phyloP scores from a whole-genome alignment of 768 basidiomycete species.

The Dictyophora rubrovolvata region DNA sequence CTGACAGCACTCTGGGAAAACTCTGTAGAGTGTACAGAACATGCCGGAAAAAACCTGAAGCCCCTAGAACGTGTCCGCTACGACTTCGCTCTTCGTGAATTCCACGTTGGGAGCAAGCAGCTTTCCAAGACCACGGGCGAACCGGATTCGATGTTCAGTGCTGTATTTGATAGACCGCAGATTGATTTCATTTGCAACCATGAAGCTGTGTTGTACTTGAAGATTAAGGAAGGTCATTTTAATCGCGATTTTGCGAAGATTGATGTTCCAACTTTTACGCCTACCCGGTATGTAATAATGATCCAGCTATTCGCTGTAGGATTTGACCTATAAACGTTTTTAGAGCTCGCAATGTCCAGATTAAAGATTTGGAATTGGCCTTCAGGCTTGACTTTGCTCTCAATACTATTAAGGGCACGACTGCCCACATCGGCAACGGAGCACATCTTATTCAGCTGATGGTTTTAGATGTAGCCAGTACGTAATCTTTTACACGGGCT shows the following conservation, averaged over 20 bases:
- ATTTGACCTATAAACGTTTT: not conserved
- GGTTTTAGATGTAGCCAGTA: not conserved
- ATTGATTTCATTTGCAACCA: conserved; percentile 26
- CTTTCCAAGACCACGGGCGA: conserved; percentile 1
- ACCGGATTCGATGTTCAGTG: conserved; percentile 12
- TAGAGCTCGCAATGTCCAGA: not conserved
- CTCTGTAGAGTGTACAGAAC: conserved; percentile 11
- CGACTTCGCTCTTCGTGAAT: conserved; percentile 8
- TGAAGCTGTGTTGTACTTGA: conserved; percentile 20
- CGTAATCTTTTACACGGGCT: not conserved
- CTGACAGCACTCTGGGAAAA: conserved; percentile 12
- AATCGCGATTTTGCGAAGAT: conserved; percentile 15
- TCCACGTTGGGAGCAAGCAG: conserved; percentile 10
- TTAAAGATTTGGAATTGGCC: conserved; percentile 8
- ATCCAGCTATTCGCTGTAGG: not conserved
- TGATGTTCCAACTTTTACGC: not conserved
- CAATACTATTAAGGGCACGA: conserved; percentile 12
- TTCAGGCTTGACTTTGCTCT: conserved; percentile 18
- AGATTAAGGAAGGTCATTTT: conserved; percentile 17
- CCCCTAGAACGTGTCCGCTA: conserved; percentile 10
- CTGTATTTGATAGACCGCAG: conserved; percentile 14
- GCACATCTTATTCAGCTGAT: not conserved
- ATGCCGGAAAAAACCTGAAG: conserved; percentile 6
- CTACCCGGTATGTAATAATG: conserved; percentile 1
- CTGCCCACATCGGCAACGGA: not conserved